Base-by-base conservation (phyloP, 208 protist genomes). In the Leishmania gerbilli region DNA sequence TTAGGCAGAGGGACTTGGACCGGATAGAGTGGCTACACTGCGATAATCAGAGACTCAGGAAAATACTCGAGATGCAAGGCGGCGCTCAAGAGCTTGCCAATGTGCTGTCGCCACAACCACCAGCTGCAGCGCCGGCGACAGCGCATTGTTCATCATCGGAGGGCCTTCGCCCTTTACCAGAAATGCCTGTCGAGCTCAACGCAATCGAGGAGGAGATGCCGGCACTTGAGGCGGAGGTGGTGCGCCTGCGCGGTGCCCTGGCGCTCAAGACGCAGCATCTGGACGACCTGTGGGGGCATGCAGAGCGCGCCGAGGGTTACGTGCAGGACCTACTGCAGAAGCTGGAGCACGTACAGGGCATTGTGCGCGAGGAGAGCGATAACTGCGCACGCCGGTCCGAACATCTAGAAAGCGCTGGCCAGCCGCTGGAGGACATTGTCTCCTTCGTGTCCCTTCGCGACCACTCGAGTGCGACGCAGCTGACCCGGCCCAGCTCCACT, bases 31-130 rank as follows among this genome's bases (percentile, higher is more conserved):
- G 45, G 24, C 82, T 91, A 45, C 24, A 76, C 9, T 56, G 79
- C 31, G 85, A 89, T 40, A 93, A 83, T 42, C 49, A 51, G 34
- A 11, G 40, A 6, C 69, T 88, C 27, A 76, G 71, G 42, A 37
- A 79, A 24, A 55, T 82, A 47, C 69, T 81, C 24, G 8, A 77
- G 49, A 19, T 21, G 40, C 37, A 49, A 17, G 21, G 15, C 74
- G n/a, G 2, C 40, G n/a, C 34, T 56, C 19, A 65, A 24, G 37
- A 11, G 19, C 17, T 19, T n/a, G 17, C n/a, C 6, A 13, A 31
- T 13, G 49, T 6, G 31, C 5, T 27, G 47, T 15, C 24, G 31
- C 51, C 31, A 53, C 34, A 21, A 51, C 53, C 53, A 19, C 37
- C 34, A 62, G 37, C 34, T 37, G 37, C 37, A 31, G 8, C 42